Evolutionary conservation across 441 rosid species (phyloP).

Genomic region (Manihot esculenta): DNA sequence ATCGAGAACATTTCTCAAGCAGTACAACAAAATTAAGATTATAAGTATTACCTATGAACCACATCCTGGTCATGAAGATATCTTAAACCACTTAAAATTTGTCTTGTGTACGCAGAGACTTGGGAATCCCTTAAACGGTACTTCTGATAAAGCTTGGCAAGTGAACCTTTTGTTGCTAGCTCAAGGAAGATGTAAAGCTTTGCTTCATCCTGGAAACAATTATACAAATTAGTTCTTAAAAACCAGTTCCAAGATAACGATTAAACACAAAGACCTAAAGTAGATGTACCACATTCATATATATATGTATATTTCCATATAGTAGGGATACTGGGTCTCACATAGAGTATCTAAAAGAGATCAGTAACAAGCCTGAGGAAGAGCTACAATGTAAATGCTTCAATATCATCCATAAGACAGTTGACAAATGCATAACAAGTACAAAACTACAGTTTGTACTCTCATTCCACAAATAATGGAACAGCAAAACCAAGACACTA

Average conservation of each 20-base stretch:
- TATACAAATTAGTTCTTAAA: constrained; percentile 3
- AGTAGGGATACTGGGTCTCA: too few relatives aligned
- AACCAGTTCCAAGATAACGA: background rate
- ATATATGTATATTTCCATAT: too few relatives aligned
- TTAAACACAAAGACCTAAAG: too few relatives aligned
- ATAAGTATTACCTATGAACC: constrained; percentile 48
- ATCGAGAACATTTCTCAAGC: background rate
- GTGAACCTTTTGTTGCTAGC: constrained; percentile 68
- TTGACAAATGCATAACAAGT: background rate
- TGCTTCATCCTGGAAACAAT: constrained; percentile 51
- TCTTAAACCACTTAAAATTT: constrained; percentile 62
- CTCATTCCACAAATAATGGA: constrained; percentile 5
- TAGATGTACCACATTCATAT: too few relatives aligned
- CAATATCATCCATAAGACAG: too few relatives aligned
- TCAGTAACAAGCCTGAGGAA: too few relatives aligned
- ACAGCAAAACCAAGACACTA: constrained; percentile 1
- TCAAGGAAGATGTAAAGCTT: constrained; percentile 76
- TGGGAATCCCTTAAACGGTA: constrained; percentile 54
- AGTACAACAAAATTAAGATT: background rate
- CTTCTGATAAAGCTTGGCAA: constrained; percentile 46
- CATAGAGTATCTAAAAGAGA: too few relatives aligned
- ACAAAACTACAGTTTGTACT: too few relatives aligned
- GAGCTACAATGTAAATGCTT: too few relatives aligned
- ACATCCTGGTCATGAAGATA: constrained; percentile 68
- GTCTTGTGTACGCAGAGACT: constrained; percentile 68